A percentile compares a stretch with the other conserved stretches of the same genome.
These are phyloP conservation scores for Marasmius fiardii DNA, from an alignment of 1,284 basidiomycete species.

Conservation along the genomic window DNA sequence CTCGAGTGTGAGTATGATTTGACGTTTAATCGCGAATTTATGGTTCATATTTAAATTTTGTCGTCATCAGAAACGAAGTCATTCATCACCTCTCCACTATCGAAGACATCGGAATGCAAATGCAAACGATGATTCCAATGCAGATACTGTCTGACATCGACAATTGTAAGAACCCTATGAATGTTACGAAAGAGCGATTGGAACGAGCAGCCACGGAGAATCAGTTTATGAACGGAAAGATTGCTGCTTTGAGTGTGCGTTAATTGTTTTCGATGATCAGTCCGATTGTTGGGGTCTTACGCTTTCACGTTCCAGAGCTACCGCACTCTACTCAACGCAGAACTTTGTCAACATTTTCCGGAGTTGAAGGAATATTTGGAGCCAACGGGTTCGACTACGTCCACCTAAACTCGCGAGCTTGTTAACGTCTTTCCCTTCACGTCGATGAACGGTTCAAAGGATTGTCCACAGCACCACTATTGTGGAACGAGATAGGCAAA, in stretches of 20 bases:
- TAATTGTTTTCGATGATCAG: background rate
- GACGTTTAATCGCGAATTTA: too few species aligned
- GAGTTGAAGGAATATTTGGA: slow-evolving; percentile 36
- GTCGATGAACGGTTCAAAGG: too few species aligned
- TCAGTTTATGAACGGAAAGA: slow-evolving; percentile 88
- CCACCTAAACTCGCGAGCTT: too few species aligned
- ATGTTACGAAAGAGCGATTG: slow-evolving; percentile 70
- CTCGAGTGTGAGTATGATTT: slow-evolving; percentile 50
- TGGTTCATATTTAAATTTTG: too few species aligned
- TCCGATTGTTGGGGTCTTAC: background rate
- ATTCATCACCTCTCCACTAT: slow-evolving; percentile 58
- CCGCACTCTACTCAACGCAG: slow-evolving; percentile 51
- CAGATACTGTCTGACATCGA: slow-evolving; percentile 75
- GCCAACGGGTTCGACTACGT: slow-evolving; percentile 1
- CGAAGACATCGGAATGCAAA: slow-evolving; percentile 60
- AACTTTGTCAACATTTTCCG: slow-evolving; percentile 57
- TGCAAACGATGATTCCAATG: slow-evolving; percentile 63
- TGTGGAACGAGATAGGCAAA: too few species aligned
- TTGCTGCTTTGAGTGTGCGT: slow-evolving; percentile 68
- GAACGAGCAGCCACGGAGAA: slow-evolving; percentile 82
- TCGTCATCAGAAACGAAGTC: slow-evolving; percentile 58
- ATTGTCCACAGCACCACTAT: too few species aligned
- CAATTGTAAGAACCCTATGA: slow-evolving; percentile 74
- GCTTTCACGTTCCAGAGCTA: slow-evolving; percentile 44
- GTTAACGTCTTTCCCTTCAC: too few species aligned